phyloP scores from a whole-genome alignment of 192 early-diverging fungal genomes.

The Linnemannia schmuckeri region DNA sequence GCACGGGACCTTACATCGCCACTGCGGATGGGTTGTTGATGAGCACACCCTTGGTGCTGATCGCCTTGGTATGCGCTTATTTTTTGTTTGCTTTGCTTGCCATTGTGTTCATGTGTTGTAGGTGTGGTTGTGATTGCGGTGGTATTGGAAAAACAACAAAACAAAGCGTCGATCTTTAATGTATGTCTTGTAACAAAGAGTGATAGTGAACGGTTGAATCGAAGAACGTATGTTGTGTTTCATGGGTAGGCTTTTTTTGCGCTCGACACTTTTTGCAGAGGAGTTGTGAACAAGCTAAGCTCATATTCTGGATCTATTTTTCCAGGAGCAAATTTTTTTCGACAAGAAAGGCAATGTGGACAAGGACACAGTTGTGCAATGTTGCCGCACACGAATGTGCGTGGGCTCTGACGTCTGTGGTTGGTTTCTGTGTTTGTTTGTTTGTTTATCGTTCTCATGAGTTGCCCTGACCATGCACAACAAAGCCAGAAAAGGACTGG shows the following conservation, averaged over 20 bases:
- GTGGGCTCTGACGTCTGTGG: neutral
- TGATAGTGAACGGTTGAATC: no score
- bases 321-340: neutral
- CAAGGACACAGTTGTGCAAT: neutral
- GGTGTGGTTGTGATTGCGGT: neutral
- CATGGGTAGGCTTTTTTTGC: no score
- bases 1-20: conserved; percentile 26
- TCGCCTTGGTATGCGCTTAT: conserved; percentile 20
- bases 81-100: neutral
- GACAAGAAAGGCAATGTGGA: neutral
- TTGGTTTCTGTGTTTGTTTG: neutral
- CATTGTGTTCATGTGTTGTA: neutral
- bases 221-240: no score
- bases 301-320: neutral
- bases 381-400: neutral
- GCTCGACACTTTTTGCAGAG: no score
- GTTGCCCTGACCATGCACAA: conserved; percentile 3
- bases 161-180: no score
- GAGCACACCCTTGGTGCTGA: conserved; percentile 15
- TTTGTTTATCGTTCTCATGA: neutral
- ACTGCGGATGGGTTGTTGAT: conserved; percentile 29
- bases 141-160: no score
- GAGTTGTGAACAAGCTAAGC: no score
- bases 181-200: no score
- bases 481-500: neutral